phyloP scores from a whole-genome alignment of 768 basidiomycete species.

The Calvatia gigantea region DNA sequence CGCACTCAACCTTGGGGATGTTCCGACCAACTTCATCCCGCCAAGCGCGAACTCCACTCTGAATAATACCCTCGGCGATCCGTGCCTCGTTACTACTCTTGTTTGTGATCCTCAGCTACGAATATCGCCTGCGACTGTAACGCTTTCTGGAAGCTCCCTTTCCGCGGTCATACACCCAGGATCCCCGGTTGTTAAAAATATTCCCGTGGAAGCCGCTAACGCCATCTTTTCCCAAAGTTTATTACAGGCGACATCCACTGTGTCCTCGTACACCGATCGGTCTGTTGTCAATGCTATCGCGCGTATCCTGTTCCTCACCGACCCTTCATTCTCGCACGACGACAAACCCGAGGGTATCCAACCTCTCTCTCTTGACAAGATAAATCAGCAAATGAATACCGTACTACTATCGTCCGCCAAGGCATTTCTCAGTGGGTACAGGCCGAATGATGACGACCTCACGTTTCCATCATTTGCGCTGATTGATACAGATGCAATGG shows the following conservation, averaged over 20 bases:
- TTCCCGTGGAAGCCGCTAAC: background rate
- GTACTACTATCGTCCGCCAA: background rate
- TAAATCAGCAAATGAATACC: background rate
- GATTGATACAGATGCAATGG: background rate
- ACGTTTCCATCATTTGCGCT: background rate
- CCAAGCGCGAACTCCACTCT: background rate
- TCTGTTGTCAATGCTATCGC: background rate
- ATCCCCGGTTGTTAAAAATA: background rate
- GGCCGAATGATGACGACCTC: background rate
- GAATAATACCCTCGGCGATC: background rate
- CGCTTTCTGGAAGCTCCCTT: background rate
- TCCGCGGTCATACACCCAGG: background rate
- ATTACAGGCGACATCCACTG: background rate
- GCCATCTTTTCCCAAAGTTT: conserved; percentile 5
- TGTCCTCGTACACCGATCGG: background rate
- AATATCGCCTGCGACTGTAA: conserved; percentile 7
- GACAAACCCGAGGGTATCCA: background rate
- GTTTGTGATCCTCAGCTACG: background rate
- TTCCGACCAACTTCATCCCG: background rate
- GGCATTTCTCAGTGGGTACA: conserved; percentile 1
- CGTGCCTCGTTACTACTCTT: background rate
- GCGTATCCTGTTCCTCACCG: background rate
- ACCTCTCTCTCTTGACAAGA: background rate
- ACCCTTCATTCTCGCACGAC: background rate
- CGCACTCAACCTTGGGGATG: background rate